Evolutionary conservation across 768 basidiomycete species (phyloP), one percentile per base, ranked within the genome.

Genomic region (Melanogaster broomeanus): DNA sequence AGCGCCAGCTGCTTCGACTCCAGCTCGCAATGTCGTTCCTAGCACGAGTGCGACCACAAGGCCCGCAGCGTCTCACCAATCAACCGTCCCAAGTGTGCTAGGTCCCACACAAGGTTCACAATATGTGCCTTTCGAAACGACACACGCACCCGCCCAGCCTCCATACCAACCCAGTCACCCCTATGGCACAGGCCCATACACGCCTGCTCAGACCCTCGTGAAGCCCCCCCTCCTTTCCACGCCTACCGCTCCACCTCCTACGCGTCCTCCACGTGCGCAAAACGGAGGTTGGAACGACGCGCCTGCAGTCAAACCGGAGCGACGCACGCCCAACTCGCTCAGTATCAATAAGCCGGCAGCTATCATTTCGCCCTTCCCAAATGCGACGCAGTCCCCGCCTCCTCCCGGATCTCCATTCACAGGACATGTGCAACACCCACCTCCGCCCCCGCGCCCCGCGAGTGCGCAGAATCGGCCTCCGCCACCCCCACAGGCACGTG

Each of bases 261-360:
- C 77, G 3, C 77, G 82, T 38, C 80, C 65, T 4, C 84, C 84
- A 27, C 82, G 84, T 38, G 73, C 74, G 25, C 88, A 87, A 44
- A 84, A 85, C 25, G 82, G 86, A 15, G 93, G 93, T 0, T 98
- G 94, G 93, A 98, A 98, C 61, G 95, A 98, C 68, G 84, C 93
- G 0, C 93, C 93, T 0, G 18, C 38, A 4, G 64, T 74, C 12
- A 58, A 74, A 15, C 64, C 73, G 9, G 66, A 78, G 16, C 68
- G 78, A 37, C 83, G 85, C 22, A 74, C 75, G 1, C 82, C 87
- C 1, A 75, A 78, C 19, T 70, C 78, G 6, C 61, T 75, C 27
- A 77, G 67, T 48, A 55, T 73, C 10, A 69, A 63, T 48, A 90
- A 88, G 61, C 85, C 81, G 3, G 74, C 77, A 7, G 81, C 94